phyloP scores from a whole-genome alignment of 192 early-diverging fungal genomes.

The Linnemannia elongata region DNA sequence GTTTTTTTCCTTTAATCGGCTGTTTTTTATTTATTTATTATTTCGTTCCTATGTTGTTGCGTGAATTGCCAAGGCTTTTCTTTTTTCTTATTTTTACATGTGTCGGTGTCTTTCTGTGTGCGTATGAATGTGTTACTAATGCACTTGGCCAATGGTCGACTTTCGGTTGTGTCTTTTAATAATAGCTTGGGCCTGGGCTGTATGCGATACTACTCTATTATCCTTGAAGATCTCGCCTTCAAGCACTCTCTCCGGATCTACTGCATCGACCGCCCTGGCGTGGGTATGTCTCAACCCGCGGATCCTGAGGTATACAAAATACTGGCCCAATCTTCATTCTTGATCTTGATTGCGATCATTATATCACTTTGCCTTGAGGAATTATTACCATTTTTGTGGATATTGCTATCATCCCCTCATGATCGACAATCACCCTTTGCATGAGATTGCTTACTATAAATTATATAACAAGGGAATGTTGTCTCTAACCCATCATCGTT shows the following conservation, averaged over 20 bases:
- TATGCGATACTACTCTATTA: constrained; percentile 59
- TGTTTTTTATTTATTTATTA: background rate
- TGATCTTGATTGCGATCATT: background rate
- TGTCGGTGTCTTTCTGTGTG: background rate
- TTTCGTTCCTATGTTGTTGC: background rate
- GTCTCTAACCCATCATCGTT: background rate
- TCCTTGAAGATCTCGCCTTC: constrained; percentile 59
- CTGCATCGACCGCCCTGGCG: constrained; percentile 60
- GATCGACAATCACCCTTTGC: too few relatives aligned
- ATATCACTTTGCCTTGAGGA: background rate
- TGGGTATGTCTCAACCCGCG: constrained; percentile 53
- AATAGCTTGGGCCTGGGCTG: constrained; percentile 58
- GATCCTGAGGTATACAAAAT: constrained; percentile 47
- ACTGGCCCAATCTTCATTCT: background rate
- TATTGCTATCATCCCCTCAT: background rate
- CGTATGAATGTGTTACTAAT: background rate
- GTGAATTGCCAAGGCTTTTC: constrained; percentile 7
- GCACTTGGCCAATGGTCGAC: background rate
- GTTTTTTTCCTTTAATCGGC: background rate
- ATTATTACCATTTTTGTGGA: background rate
- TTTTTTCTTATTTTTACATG: background rate
- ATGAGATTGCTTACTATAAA: background rate
- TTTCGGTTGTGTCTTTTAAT: background rate
- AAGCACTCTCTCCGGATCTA: constrained; percentile 58
- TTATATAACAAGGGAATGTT: background rate